These are phyloP conservation scores for Candida lessepsii DNA, from an alignment of 805 yeast genomes.

Conservation along the genomic window DNA sequence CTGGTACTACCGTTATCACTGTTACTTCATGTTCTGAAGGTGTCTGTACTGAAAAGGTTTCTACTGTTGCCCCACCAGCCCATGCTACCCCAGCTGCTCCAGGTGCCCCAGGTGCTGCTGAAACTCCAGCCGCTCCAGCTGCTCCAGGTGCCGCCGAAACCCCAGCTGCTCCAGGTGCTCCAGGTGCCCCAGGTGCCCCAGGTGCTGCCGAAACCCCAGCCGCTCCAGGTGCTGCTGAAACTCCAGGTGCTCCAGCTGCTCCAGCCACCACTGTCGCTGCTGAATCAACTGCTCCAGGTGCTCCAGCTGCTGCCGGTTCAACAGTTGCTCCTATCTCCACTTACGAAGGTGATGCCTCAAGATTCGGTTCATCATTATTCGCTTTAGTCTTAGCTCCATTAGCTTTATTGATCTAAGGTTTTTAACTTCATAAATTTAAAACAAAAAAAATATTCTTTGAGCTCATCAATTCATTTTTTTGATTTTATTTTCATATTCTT, in stretches of 20 bases:
- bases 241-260: slow-evolving; percentile 18
- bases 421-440: neutral
- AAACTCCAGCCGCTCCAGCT: slow-evolving; percentile 14
- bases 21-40: slow-evolving; percentile 18
- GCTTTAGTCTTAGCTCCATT: slow-evolving; percentile 32
- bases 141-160: slow-evolving; percentile 19
- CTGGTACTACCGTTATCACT: slow-evolving; percentile 21
- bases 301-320: slow-evolving; percentile 17
- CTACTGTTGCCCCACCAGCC: slow-evolving; percentile 13
- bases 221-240: slow-evolving; percentile 4
- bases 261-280: slow-evolving; percentile 13
- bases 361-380: slow-evolving; percentile 22
- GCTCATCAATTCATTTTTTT: slow-evolving; percentile 1
- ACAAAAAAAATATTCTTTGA: slow-evolving; percentile 2
- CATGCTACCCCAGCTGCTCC: slow-evolving; percentile 8
- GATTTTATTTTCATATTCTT: slow-evolving; percentile 4
- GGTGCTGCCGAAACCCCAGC: slow-evolving; percentile 9
- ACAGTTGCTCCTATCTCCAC: slow-evolving; percentile 19
- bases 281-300: slow-evolving; percentile 11
- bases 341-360: slow-evolving; percentile 26
- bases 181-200: slow-evolving; percentile 11
- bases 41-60: slow-evolving; percentile 18
- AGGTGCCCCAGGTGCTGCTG: slow-evolving; percentile 5
- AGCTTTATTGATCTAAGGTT: slow-evolving; percentile 34
- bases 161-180: slow-evolving; percentile 18